A percentile compares a stretch with the other conserved stretches of the same genome.
Conservation (phyloP, 1,284 basidiomycete genomes). For the Sporisorium exsertum region DNA sequence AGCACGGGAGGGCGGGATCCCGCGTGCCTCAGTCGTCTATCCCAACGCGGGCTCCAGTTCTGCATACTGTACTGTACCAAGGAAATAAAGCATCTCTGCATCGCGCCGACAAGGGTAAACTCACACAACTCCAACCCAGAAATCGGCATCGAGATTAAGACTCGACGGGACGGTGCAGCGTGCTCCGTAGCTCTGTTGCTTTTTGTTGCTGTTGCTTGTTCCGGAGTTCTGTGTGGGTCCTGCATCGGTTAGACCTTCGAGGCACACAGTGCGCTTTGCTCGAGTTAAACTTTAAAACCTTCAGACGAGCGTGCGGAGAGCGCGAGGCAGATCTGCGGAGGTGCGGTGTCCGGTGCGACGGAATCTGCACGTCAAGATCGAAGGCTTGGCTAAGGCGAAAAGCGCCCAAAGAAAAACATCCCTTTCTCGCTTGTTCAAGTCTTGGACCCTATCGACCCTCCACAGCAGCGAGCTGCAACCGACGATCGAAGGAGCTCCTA, state of each 20-base stretch:
- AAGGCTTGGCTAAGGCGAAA: constrained; percentile 18
- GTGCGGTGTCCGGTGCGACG: constrained; percentile 14
- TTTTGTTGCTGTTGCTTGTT: not conserved
- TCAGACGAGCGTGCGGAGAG: not conserved
- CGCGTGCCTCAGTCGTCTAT: too few relatives aligned
- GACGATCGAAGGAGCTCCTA: constrained; percentile 39
- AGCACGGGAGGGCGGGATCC: not conserved
- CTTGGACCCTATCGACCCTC: constrained; percentile 8
- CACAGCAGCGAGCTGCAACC: constrained; percentile 3
- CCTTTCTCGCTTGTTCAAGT: not conserved
- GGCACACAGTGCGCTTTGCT: not conserved
- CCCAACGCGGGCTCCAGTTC: too few relatives aligned
- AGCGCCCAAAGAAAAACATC: not conserved
- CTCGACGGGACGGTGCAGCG: too few relatives aligned
- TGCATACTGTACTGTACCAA: too few relatives aligned
- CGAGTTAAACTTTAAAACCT: constrained; percentile 9
- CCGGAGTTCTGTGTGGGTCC: not conserved
- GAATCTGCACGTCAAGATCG: constrained; percentile 45
- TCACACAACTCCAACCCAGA: not conserved
- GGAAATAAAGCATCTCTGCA: too few relatives aligned
- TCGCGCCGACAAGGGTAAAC: not conserved
- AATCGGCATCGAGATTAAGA: not conserved
- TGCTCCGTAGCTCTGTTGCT: too few relatives aligned
- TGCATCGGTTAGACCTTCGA: not conserved
- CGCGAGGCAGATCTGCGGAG: not conserved